Base-by-base conservation (phyloP, 1,139 yeast species). In the Protomyces inundatus region DNA sequence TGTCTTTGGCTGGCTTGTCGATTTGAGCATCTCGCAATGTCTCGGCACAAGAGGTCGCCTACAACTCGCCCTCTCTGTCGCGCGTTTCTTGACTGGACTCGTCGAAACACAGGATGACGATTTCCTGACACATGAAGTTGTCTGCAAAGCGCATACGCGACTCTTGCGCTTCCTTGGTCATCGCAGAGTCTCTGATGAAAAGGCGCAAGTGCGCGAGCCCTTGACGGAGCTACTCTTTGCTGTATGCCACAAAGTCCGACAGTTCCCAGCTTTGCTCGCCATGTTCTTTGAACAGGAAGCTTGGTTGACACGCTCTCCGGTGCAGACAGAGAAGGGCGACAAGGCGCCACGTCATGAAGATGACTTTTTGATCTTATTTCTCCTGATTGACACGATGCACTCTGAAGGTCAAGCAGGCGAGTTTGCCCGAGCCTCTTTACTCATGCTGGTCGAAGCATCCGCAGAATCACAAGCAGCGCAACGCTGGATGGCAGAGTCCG, bases 381-480 rank as follows among this genome's bases (percentile, higher is more conserved):
- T 73, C 39, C 67, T 74, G 10, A 60, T 72, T 16, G 72, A 71
- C 50, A 71, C 69, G 55, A 70, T 73, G 9, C 68, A 70, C 54
- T 72, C 69, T 37, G 73, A 70, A 10, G 74, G 71, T 4, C 65
- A 65, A 1, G 68, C 70, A 0, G 77, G 77, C 12, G 74, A 72
- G 33, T 69, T 68, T 52, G 69, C 75, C 3, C 68, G 76, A n/a
- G 71, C 72, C 3, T 74, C 74, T 3, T 53, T 74, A 30, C 64
- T 74, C 30, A 71, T 70, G 59, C 66, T 74, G 54, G 67, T 74
- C 10, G 74, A 72, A 48, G 65, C 69, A 9, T 68, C 73, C 1
- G 66, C 69, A 2, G 59, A 65, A 4, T 69, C 69, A 2, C 65
- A 68, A 5, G 62, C 60, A 16, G 68, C 73, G 12, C 74, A 70